These are phyloP conservation scores for Salvia sclarea DNA, from an alignment of 305 asterid species.

Conservation along the genomic window DNA sequence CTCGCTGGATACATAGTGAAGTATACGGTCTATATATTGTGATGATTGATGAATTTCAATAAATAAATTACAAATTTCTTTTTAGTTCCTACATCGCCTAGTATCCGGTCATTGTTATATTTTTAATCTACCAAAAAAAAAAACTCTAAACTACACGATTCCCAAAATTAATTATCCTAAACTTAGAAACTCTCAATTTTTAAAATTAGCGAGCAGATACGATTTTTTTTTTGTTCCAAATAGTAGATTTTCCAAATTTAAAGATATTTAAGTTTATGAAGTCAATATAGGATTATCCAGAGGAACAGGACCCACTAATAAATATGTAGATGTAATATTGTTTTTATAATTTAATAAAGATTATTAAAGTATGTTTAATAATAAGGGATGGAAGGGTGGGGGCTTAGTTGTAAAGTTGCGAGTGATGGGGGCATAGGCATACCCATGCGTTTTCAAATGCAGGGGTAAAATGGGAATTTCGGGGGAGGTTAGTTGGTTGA, in stretches of 20 bases:
- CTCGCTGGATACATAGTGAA: no score
- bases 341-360: neutral
- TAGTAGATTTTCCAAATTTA: neutral
- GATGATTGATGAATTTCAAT: neutral
- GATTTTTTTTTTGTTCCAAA: no score
- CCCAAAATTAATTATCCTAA: neutral
- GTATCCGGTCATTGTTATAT: neutral
- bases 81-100: neutral
- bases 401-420: slow-evolving; percentile 33
- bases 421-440: neutral
- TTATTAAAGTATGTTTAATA: neutral
- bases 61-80: neutral
- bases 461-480: neutral
- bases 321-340: neutral
- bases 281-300: slow-evolving; percentile 18
- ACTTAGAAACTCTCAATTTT: no score
- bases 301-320: neutral
- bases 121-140: neutral
- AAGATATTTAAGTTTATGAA: neutral
- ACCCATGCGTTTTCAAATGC: neutral
- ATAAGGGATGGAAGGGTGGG: slow-evolving; percentile 4
- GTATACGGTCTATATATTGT: no score
- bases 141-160: neutral
- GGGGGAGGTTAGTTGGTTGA: neutral
- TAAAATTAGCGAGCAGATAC: no score